Evolutionary conservation across 371 early-diverging fungal genomes (phyloP).

Genomic region (Basidiobolus meristosporus): DNA sequence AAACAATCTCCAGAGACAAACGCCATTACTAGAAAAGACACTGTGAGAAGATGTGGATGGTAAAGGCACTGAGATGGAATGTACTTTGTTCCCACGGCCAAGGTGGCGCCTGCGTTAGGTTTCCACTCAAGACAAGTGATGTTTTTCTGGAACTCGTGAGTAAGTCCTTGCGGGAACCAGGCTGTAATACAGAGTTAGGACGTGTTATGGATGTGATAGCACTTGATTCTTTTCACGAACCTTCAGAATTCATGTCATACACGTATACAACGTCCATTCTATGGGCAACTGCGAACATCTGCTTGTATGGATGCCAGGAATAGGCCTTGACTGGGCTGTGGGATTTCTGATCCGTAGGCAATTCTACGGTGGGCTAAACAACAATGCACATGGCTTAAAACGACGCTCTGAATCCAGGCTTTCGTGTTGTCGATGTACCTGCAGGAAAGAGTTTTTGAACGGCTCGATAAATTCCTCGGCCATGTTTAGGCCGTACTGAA

Average conservation of each 20-base stretch:
- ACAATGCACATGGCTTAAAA: too few relatives aligned
- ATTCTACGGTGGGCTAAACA: too few relatives aligned
- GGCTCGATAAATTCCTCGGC: too few relatives aligned
- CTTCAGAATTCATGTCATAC: neutral
- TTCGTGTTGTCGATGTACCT: too few relatives aligned
- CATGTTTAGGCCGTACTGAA: too few relatives aligned
- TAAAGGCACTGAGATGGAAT: neutral
- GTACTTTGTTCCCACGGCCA: neutral
- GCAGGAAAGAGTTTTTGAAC: too few relatives aligned
- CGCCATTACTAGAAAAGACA: neutral
- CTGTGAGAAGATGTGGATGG: neutral
- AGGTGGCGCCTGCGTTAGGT: neutral
- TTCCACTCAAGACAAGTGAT: neutral
- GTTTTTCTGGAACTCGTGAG: neutral
- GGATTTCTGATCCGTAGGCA: too few relatives aligned
- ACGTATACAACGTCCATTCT: neutral
- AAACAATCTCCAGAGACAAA: neutral
- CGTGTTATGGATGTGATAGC: neutral
- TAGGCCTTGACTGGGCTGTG: too few relatives aligned
- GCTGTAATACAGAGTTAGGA: neutral
- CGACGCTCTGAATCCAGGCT: too few relatives aligned
- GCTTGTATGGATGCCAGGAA: constrained; percentile 1
- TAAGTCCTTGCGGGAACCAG: neutral
- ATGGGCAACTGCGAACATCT: neutral
- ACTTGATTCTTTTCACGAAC: neutral